These are phyloP conservation scores for Naganishia friedmannii DNA, from an alignment of 768 basidiomycete species.

Conservation along the genomic window DNA sequence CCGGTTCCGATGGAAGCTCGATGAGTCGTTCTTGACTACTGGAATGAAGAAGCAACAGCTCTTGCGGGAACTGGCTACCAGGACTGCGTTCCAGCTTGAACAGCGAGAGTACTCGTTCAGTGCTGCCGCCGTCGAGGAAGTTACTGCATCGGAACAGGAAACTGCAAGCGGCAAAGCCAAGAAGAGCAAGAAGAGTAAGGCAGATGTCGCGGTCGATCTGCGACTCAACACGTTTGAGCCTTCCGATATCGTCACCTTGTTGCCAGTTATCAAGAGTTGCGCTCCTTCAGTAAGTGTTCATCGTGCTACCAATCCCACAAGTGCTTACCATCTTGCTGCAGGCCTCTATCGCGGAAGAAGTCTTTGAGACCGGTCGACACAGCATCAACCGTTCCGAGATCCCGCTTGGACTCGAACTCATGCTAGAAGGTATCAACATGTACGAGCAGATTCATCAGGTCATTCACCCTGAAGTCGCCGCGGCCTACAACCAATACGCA, in stretches of 20 bases:
- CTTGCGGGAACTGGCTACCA: conserved; percentile 53
- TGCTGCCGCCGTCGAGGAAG: conserved; percentile 28
- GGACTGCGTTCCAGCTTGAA: conserved; percentile 53
- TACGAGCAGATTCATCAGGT: conserved; percentile 55
- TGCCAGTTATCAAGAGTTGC: conserved; percentile 53
- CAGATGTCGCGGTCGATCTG: not conserved
- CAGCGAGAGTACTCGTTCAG: conserved; percentile 51
- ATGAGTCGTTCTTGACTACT: conserved; percentile 40
- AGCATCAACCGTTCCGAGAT: conserved; percentile 51
- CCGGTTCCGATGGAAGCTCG: conserved; percentile 53
- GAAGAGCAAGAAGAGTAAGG: conserved; percentile 31
- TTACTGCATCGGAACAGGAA: conserved; percentile 25
- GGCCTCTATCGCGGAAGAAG: conserved; percentile 53
- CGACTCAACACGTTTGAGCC: conserved; percentile 49
- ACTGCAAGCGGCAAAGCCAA: conserved; percentile 7
- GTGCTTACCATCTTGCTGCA: conserved; percentile 30
- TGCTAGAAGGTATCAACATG: conserved; percentile 53
- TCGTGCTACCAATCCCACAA: not conserved
- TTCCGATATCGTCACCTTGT: conserved; percentile 53
- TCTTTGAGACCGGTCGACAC: conserved; percentile 52
- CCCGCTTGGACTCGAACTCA: conserved; percentile 53
- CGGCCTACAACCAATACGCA: conserved; percentile 54
- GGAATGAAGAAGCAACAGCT: conserved; percentile 50
- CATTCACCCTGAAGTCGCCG: conserved; percentile 55
- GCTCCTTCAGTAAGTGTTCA: conserved; percentile 47